These are phyloP conservation scores for Fraxinus baroniana DNA, from an alignment of 305 asterid genomes.

Conservation along the genomic window DNA sequence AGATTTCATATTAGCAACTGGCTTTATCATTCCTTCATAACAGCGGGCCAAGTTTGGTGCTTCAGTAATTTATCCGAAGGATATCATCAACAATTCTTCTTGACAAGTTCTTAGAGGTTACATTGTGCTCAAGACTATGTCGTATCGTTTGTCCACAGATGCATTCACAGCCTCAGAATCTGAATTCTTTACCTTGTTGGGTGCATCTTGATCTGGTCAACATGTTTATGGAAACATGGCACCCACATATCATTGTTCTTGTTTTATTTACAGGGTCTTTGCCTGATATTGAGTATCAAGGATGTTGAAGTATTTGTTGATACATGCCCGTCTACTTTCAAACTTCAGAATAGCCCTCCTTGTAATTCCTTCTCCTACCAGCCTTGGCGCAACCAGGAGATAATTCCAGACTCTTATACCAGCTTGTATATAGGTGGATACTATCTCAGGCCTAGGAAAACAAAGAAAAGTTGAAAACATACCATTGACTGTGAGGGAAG, in stretches of 20 bases:
- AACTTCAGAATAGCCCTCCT: neutral
- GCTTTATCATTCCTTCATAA: constrained; percentile 13
- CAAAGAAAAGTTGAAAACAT: neutral
- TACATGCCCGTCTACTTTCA: neutral
- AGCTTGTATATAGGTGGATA: neutral
- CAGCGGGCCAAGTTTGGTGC: neutral
- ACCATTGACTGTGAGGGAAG: neutral
- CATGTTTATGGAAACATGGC: neutral
- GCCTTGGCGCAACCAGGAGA: neutral
- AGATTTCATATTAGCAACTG: constrained; percentile 1
- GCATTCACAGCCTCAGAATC: neutral
- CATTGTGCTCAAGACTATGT: neutral
- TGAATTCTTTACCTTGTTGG: neutral
- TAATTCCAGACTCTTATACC: neutral
- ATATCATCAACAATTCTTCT: neutral
- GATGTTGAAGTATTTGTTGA: neutral
- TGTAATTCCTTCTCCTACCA: neutral
- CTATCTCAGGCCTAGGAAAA: neutral
- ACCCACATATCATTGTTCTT: neutral
- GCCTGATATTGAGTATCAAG: neutral
- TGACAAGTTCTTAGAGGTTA: neutral
- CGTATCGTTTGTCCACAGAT: neutral
- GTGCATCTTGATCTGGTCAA: neutral
- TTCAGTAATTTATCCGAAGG: constrained; percentile 5
- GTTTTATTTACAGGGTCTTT: neutral